phyloP scores from a whole-genome alignment of 2,329 filamentous ascomycete genomes.

The Trichoderma hamatum region DNA sequence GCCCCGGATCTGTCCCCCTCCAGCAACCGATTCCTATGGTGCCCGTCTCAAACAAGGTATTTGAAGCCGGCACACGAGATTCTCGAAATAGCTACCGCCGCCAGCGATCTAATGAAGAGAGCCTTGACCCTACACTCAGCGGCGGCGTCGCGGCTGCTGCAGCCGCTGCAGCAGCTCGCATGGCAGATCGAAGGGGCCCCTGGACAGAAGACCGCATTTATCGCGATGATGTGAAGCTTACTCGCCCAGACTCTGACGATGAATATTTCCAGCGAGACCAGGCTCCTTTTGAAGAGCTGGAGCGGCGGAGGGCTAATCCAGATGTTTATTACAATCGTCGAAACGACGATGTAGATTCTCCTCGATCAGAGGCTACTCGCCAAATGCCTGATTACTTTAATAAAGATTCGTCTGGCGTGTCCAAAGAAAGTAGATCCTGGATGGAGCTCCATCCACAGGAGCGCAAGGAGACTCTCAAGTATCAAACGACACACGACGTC shows the following conservation, averaged over 20 bases:
- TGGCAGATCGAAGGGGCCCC: slow-evolving; percentile 32
- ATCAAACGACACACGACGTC: slow-evolving; percentile 34
- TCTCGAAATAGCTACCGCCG: slow-evolving; percentile 37
- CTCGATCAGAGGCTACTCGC: slow-evolving; percentile 1
- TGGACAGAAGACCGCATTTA: slow-evolving; percentile 32
- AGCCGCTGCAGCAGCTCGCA: slow-evolving; percentile 48
- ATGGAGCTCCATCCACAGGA: slow-evolving; percentile 39
- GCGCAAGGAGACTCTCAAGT: slow-evolving; percentile 33
- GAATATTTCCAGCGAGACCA: slow-evolving; percentile 18
- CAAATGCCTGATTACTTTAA: slow-evolving; percentile 16
- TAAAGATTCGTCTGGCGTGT: slow-evolving; percentile 1
- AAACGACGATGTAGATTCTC: slow-evolving; percentile 5
- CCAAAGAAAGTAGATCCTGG: slow-evolving; percentile 36
- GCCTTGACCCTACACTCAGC: slow-evolving; percentile 35
- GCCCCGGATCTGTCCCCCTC: slow-evolving; percentile 67
- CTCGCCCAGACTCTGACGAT: slow-evolving; percentile 15
- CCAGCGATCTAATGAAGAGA: slow-evolving; percentile 43
- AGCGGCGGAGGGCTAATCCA: slow-evolving; percentile 15
- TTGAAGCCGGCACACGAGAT: slow-evolving; percentile 51
- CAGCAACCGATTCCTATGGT: slow-evolving; percentile 82
- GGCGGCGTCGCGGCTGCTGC: slow-evolving; percentile 53
- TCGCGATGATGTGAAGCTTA: slow-evolving; percentile 31
- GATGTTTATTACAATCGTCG: slow-evolving; percentile 16
- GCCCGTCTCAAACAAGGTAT: slow-evolving; percentile 71
- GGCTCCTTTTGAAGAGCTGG: slow-evolving; percentile 22